A percentile compares a stretch with the other conserved stretches of the same genome.
Conservation (phyloP, 345 rosid genomes). For the Eucalyptus coolabah region DNA sequence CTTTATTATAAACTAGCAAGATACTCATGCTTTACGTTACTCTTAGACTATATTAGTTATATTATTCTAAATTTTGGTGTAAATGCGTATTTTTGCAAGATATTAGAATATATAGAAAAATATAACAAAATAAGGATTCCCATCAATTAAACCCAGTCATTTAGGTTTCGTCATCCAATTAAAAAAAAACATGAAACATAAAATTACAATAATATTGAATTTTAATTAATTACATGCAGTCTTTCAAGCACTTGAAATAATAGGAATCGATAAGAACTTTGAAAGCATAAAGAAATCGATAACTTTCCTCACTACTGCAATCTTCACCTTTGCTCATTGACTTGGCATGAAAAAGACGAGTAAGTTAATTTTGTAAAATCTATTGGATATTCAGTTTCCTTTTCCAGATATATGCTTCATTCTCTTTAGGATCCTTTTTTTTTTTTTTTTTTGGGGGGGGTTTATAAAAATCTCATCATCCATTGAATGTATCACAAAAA, state of each 20-base stretch:
- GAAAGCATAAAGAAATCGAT: too few relatives aligned
- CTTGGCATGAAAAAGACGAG: background rate
- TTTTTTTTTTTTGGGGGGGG: too few relatives aligned
- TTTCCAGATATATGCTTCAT: too few relatives aligned
- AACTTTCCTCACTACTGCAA: too few relatives aligned
- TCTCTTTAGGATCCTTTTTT: background rate
- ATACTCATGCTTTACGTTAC: background rate
- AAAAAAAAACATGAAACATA: background rate
- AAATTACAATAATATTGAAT: background rate
- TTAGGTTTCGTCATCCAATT: background rate
- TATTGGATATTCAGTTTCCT: background rate
- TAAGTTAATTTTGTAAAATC: background rate
- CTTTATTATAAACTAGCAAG: background rate
- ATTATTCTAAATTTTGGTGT: background rate
- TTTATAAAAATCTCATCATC: background rate
- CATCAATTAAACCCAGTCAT: background rate
- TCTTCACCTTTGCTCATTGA: too few relatives aligned
- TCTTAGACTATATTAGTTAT: background rate
- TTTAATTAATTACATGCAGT: background rate
- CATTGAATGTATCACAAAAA: background rate
- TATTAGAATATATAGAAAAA: background rate
- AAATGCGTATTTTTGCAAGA: background rate
- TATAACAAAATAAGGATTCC: background rate
- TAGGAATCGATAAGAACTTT: background rate
- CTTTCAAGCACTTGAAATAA: background rate